These are phyloP conservation scores for Phyllosticta ampelicida DNA, from an alignment of 2,329 filamentous ascomycete species.

Conservation along the genomic window DNA sequence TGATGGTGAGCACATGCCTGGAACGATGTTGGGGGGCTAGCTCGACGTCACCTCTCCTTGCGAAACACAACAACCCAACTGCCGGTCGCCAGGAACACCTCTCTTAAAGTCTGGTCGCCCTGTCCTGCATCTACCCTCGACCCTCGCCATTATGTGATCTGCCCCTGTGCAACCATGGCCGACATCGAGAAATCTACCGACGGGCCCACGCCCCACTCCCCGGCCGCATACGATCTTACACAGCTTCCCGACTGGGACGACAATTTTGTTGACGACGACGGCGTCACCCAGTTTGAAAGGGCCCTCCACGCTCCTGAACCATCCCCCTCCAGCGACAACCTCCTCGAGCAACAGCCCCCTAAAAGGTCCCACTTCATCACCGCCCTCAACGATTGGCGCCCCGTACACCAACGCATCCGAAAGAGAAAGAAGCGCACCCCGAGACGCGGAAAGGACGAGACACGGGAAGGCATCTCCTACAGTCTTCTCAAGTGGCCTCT, in stretches of 20 bases:
- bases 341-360: conserved; percentile 33
- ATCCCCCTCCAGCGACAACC: conserved; percentile 52
- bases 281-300: conserved; percentile 67
- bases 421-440: conserved; percentile 31
- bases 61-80: neutral
- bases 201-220: conserved; percentile 49
- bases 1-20: neutral
- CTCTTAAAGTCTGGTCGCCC: neutral
- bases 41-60: neutral
- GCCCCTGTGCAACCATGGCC: conserved; percentile 25
- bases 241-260: conserved; percentile 67
- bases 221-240: conserved; percentile 55
- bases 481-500: conserved; percentile 85
- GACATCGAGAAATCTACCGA: conserved; percentile 36
- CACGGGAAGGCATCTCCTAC: conserved; percentile 86
- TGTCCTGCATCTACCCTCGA: neutral
- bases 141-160: conserved; percentile 4
- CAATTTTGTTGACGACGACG: conserved; percentile 63
- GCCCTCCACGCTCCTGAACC: conserved; percentile 71
- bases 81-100: neutral
- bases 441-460: conserved; percentile 65
- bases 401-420: conserved; percentile 63
- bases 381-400: conserved; percentile 92
- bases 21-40: neutral
- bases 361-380: conserved; percentile 55